These are phyloP conservation scores for Calonectria leucothoes DNA, from an alignment of 2,329 filamentous ascomycete genomes.

Conservation along the genomic window DNA sequence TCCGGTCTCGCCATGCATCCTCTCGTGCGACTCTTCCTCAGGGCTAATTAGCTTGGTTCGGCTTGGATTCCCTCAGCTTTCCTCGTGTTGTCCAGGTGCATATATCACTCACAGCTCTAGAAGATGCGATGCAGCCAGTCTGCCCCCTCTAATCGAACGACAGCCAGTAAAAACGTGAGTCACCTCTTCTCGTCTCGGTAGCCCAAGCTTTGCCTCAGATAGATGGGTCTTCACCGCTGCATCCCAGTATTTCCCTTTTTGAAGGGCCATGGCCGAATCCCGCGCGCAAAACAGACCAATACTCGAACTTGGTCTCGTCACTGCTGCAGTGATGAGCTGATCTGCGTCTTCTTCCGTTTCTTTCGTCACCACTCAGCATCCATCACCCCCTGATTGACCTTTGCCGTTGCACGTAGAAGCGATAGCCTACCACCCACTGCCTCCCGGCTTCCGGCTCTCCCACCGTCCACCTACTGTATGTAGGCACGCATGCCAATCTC, in stretches of 20 bases:
- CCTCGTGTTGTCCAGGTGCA: constrained; percentile 22
- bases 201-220: constrained; percentile 12
- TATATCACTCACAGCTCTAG: constrained; percentile 25
- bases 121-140: constrained; percentile 17
- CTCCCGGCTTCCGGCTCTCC: constrained; percentile 14
- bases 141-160: constrained; percentile 18
- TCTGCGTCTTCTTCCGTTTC: constrained; percentile 21
- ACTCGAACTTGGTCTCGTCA: constrained; percentile 20
- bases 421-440: constrained; percentile 26
- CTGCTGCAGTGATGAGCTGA: constrained; percentile 36
- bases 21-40: background rate
- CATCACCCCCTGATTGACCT: constrained; percentile 26
- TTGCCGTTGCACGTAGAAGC: constrained; percentile 20
- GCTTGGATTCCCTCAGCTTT: constrained; percentile 7
- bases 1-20: constrained; percentile 19
- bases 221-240: constrained; percentile 16
- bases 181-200: constrained; percentile 14
- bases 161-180: constrained; percentile 23
- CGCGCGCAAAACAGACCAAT: constrained; percentile 3
- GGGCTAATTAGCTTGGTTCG: background rate
- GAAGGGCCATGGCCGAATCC: background rate
- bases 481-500: constrained; percentile 19
- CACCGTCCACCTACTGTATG: background rate
- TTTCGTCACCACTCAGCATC: constrained; percentile 14
- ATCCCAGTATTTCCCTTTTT: constrained; percentile 10